Evolutionary conservation across 2,329 filamentous ascomycete genomes (phyloP).

Genomic region (Microsporum ferrugineum): DNA sequence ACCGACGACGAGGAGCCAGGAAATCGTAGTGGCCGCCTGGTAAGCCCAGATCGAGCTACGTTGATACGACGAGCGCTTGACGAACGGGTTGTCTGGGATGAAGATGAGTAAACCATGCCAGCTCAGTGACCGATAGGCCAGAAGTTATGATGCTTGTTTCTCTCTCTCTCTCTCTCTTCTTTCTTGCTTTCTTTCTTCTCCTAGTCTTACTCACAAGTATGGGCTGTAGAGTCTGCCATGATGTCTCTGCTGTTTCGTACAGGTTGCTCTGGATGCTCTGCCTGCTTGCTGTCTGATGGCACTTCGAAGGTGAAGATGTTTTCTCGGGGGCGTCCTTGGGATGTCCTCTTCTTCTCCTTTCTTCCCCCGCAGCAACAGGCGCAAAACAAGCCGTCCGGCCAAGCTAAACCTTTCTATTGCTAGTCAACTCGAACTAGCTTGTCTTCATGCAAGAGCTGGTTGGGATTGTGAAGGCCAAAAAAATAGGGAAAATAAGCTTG

Average conservation of each 20-base stretch:
- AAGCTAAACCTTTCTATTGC: neutral
- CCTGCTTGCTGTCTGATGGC: neutral
- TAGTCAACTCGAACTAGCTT: neutral
- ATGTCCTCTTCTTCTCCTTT: neutral
- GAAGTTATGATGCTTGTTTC: neutral
- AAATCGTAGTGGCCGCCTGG: slow-evolving; percentile 61
- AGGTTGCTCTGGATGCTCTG: neutral
- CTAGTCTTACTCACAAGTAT: neutral
- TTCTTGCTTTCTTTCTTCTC: neutral
- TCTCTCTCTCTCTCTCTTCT: no score
- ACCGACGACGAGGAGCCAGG: slow-evolving; percentile 63
- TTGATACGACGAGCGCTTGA: slow-evolving; percentile 55
- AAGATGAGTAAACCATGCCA: slow-evolving; percentile 4
- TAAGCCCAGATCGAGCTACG: slow-evolving; percentile 54
- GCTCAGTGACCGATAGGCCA: neutral
- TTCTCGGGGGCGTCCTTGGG: neutral
- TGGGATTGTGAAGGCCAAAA: neutral
- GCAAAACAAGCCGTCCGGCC: neutral
- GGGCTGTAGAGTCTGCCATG: neutral
- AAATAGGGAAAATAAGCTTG: neutral
- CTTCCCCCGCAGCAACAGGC: neutral
- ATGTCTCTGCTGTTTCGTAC: neutral
- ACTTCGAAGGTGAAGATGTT: neutral
- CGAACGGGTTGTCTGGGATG: slow-evolving; percentile 62
- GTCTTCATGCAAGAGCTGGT: neutral